A percentile compares a stretch with the other conserved stretches of the same genome.
phyloP scores from a whole-genome alignment of 2,329 filamentous ascomycete genomes.

The Plectosphaerella sp. region DNA sequence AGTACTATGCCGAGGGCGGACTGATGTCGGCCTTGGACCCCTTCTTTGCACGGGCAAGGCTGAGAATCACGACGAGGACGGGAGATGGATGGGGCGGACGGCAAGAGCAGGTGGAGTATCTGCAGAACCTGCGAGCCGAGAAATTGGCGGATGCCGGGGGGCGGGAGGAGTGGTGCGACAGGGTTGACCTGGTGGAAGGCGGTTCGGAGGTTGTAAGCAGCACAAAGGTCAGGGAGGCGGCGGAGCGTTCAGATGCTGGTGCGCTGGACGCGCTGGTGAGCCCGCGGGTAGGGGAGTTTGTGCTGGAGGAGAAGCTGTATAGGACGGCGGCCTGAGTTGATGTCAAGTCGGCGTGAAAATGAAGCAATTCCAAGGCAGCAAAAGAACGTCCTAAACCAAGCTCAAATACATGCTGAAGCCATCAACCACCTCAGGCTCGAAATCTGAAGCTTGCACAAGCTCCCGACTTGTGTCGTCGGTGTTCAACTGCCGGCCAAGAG shows the following conservation, averaged over 20 bases:
- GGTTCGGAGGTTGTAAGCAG: constrained; percentile 43
- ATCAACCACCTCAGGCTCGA: too few relatives aligned
- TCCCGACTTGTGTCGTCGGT: too few relatives aligned
- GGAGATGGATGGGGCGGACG: constrained; percentile 56
- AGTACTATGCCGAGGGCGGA: constrained; percentile 53
- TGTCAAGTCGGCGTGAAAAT: too few relatives aligned
- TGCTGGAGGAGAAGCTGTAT: constrained; percentile 54
- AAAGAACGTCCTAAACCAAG: too few relatives aligned
- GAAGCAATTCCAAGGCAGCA: too few relatives aligned
- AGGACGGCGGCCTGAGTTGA: not conserved
- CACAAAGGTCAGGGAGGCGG: constrained; percentile 59
- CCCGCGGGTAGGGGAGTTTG: constrained; percentile 50
- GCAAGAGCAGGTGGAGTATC: constrained; percentile 49
- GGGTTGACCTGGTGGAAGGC: constrained; percentile 55
- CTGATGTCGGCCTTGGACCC: constrained; percentile 54
- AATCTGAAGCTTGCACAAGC: too few relatives aligned
- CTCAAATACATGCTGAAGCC: too few relatives aligned
- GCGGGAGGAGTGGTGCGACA: constrained; percentile 50
- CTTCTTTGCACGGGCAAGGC: constrained; percentile 57
- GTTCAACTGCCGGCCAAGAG: too few relatives aligned
- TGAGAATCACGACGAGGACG: constrained; percentile 61
- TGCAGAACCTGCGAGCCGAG: constrained; percentile 42
- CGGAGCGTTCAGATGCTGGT: constrained; percentile 39
- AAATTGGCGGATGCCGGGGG: constrained; percentile 50
- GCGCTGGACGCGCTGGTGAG: constrained; percentile 51